Percentiles rank a stretch among this genome's conserved stretches.
These are phyloP conservation scores for Acephala macrosclerotiorum DNA, from an alignment of 2,329 filamentous ascomycete genomes.

Conservation along the genomic window DNA sequence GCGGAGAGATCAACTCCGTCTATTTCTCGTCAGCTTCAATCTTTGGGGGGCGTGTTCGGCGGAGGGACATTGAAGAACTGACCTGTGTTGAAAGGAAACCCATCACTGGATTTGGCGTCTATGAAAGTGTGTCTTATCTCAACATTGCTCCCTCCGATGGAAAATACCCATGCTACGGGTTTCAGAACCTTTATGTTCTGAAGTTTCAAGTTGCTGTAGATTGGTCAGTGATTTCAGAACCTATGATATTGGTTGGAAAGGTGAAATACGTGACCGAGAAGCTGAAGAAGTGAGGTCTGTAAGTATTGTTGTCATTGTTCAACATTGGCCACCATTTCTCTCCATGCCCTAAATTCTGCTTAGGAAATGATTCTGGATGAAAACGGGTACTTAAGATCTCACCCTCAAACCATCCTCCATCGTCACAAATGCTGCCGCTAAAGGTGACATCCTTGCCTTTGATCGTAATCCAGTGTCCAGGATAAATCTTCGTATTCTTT, in stretches of 20 bases:
- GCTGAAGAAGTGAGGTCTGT: slow-evolving; percentile 1
- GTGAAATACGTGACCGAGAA: slow-evolving; percentile 1
- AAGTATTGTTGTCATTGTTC: neutral
- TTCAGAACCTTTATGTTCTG: neutral
- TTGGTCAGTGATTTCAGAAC: too few species aligned
- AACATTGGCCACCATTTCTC: neutral
- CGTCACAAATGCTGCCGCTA: neutral
- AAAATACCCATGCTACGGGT: slow-evolving; percentile 2
- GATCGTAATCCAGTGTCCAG: neutral
- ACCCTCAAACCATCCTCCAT: slow-evolving; percentile 6
- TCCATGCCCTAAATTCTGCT: neutral
- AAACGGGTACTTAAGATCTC: too few species aligned
- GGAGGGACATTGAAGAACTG: neutral
- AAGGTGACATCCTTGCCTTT: neutral
- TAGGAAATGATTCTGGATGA: neutral
- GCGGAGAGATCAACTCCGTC: slow-evolving; percentile 4
- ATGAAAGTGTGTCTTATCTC: neutral
- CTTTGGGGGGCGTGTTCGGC: too few species aligned
- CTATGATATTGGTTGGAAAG: neutral
- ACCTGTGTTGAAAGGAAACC: slow-evolving; percentile 3
- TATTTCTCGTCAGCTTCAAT: neutral
- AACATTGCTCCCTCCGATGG: neutral
- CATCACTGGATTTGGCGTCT: neutral
- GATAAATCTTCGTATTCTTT: neutral
- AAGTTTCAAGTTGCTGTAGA: neutral